Evolutionary conservation across 2,329 filamentous ascomycete species (phyloP), one percentile per base, ranked within the genome.

Genomic region (Fusarium duplospermum): DNA sequence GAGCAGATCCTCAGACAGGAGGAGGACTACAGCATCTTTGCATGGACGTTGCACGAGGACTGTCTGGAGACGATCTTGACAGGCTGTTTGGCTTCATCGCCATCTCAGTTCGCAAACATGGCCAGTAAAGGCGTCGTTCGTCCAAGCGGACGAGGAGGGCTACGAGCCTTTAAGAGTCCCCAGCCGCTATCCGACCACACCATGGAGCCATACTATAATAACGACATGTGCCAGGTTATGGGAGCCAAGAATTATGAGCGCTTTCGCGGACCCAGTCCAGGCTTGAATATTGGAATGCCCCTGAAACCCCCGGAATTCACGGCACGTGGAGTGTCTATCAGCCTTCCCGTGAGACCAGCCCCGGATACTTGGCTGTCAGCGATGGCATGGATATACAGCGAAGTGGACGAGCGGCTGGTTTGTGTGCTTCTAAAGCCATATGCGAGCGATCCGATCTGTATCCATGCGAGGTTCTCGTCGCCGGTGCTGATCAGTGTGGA

Each of bases 1-100:
- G 63, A 71, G 29, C 63, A 71, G 18, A 68, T 67, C 27, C 68
- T 71, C 20, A 54, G 42, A 29, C 69, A 68, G 27, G 63, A 71
- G 33, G 57, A 71, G 6, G 69, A 71, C 20, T 71, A 64, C 16
- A 71, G 35, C 10, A 59, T 68, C 29, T 71, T 68, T 38, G 69
- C 69, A 1, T 71, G 64, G 69, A 68, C 56, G 18, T 29, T 58
- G 1, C 63, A 56, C 14, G 24, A n/a, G 9, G 4, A 29, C 16
- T 14, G 16, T n/a, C 5, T 6, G 4, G 2, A 3, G 5, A 3
- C 2, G 9, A 10, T 3, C 3, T 52, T n/a, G 18, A 13, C 10
- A 2, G 47, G 47, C 24, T 52, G 47, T 11, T 3, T 52, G 16
- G 47, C 47, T 11, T n/a, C 47, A 13, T 52, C 47, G 4, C 47